Conservation (phyloP, 1,284 basidiomycete genomes). For the Salmacisia buchloeana region DNA sequence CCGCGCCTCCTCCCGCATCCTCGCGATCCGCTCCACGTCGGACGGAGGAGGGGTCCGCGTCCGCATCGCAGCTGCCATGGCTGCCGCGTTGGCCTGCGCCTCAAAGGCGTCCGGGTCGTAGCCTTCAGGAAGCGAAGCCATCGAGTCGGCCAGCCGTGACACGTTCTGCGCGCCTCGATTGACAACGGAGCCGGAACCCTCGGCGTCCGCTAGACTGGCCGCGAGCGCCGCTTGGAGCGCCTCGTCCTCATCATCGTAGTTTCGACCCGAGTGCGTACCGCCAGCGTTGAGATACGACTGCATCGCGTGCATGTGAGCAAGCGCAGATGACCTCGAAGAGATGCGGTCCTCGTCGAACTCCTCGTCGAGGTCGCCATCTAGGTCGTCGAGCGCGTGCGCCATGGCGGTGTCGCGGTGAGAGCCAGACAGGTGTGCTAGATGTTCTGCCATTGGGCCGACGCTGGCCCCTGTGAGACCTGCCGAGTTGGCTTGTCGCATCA, state of each 20-base stretch:
- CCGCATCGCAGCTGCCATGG: background rate
- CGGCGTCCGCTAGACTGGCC: constrained; percentile 1
- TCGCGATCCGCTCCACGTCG: constrained; percentile 2
- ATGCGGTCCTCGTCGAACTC: background rate
- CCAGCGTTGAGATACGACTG: background rate
- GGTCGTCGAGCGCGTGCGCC: too few relatives aligned
- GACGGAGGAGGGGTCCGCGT: background rate
- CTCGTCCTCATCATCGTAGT: constrained; percentile 7
- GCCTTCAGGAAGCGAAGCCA: background rate
- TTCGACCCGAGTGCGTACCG: background rate
- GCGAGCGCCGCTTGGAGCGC: constrained; percentile 4
- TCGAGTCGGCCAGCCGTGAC: background rate
- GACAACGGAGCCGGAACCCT: background rate
- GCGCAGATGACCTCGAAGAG: background rate
- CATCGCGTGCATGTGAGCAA: constrained; percentile 5
- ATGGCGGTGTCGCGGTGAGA: too few relatives aligned
- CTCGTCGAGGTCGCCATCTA: constrained; percentile 1
- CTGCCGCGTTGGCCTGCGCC: background rate
- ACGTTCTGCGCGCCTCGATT: background rate
- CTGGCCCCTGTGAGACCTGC: too few relatives aligned
- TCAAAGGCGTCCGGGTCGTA: constrained; percentile 4
- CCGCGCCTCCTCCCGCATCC: constrained; percentile 1
- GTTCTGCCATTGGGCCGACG: background rate
- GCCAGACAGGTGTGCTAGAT: background rate
- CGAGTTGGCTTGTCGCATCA: too few relatives aligned